phyloP scores from a whole-genome alignment of 345 rosid species.

The Murraya koenigii region DNA sequence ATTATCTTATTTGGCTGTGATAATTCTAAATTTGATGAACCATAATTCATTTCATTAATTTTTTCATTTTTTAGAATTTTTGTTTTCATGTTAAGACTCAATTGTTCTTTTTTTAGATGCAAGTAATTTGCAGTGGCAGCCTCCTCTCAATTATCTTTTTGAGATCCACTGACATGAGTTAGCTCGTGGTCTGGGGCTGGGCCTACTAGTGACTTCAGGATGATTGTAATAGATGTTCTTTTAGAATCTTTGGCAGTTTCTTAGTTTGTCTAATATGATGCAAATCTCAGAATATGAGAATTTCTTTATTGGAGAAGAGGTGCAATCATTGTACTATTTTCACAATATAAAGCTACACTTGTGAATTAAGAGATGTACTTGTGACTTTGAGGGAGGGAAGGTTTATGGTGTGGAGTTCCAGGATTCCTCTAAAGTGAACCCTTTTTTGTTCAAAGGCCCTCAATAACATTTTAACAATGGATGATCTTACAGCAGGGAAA shows the following conservation, averaged over 20 bases:
- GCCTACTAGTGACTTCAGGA: not conserved
- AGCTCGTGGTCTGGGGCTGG: not conserved
- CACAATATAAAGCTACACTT: not conserved
- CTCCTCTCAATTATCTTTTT: not conserved
- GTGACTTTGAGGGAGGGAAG: conserved; percentile 26
- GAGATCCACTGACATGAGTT: not conserved
- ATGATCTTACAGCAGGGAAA: conserved; percentile 66
- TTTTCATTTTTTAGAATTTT: not conserved
- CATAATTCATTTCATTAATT: not conserved
- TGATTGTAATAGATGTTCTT: not conserved
- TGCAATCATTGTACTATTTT: not conserved
- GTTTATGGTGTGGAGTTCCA: conserved; percentile 26
- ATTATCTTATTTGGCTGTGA: not conserved
- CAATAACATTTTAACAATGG: conserved; percentile 42
- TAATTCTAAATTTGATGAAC: not conserved
- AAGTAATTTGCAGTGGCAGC: not conserved
- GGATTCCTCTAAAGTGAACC: conserved; percentile 37
- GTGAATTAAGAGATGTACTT: conserved; percentile 21
- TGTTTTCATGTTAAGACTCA: not conserved
- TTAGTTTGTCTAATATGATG: not conserved
- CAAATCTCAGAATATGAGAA: not conserved
- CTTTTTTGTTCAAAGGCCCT: conserved; percentile 35
- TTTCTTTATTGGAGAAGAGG: conserved; percentile 4
- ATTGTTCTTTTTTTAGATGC: not conserved
- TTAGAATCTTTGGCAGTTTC: not conserved